These are phyloP conservation scores for Aspergillus sp. DNA, from an alignment of 2,329 filamentous ascomycete genomes.

Conservation along the genomic window DNA sequence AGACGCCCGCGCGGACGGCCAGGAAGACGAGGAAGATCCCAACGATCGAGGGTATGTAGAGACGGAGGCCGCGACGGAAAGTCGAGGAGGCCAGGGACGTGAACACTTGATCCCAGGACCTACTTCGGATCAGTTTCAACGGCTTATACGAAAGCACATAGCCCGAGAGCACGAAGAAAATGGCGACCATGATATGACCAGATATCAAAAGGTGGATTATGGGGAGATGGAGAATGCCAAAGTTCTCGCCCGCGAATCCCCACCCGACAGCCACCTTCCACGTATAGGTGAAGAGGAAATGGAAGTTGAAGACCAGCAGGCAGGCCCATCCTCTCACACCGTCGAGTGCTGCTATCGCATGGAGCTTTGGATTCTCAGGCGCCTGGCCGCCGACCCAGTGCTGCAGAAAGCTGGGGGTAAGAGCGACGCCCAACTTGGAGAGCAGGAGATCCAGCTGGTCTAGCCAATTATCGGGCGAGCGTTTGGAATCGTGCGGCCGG, in stretches of 20 bases:
- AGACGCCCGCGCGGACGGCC: constrained; percentile 34
- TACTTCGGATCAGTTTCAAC: constrained; percentile 29
- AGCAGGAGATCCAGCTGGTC: constrained; percentile 13
- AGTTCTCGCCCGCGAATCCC: constrained; percentile 33
- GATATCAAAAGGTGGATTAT: constrained; percentile 35
- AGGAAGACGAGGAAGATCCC: constrained; percentile 33
- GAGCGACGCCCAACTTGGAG: constrained; percentile 18
- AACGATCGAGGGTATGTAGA: constrained; percentile 34
- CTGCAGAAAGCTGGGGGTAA: constrained; percentile 30
- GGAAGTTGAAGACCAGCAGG: constrained; percentile 39
- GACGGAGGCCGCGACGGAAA: constrained; percentile 35
- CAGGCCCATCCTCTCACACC: constrained; percentile 36
- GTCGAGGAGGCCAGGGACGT: constrained; percentile 33
- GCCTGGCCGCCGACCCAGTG: constrained; percentile 22
- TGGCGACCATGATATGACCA: constrained; percentile 39
- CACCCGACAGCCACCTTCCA: constrained; percentile 32
- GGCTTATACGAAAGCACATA: constrained; percentile 39
- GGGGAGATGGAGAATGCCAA: constrained; percentile 32
- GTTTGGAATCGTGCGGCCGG: constrained; percentile 11
- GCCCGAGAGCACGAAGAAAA: constrained; percentile 42
- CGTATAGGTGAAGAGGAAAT: constrained; percentile 37
- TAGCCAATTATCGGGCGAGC: constrained; percentile 17
- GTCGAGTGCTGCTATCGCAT: constrained; percentile 33
- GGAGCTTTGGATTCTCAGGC: constrained; percentile 19
- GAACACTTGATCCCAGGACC: constrained; percentile 31